phyloP scores from a whole-genome alignment of 2,329 filamentous ascomycete species.

The Botrytis cinerea region DNA sequence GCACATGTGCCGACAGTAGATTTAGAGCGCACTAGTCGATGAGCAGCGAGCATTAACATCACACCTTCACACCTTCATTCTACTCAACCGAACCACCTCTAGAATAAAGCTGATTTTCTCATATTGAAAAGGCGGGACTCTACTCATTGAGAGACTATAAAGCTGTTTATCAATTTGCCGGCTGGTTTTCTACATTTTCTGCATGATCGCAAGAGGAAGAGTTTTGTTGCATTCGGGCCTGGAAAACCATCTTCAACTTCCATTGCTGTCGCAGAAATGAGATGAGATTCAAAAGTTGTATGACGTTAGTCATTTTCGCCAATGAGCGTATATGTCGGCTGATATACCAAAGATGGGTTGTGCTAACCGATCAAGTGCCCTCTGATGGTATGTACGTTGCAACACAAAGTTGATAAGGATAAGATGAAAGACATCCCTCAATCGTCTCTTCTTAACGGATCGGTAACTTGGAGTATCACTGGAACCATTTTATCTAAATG shows the following conservation, averaged over 20 bases:
- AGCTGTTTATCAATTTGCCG: background rate
- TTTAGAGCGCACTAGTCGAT: background rate
- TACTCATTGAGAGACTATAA: background rate
- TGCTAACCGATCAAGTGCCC: background rate
- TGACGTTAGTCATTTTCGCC: background rate
- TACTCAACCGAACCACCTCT: background rate
- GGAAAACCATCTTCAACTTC: background rate
- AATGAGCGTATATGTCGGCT: background rate
- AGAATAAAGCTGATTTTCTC: background rate
- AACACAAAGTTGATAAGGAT: background rate
- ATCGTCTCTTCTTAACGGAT: background rate
- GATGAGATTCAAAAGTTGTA: background rate
- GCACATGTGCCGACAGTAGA: background rate
- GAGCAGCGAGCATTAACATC: background rate
- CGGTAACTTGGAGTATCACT: background rate
- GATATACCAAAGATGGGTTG: background rate
- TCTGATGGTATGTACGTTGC: background rate
- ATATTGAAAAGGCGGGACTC: background rate
- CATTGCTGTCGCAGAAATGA: background rate
- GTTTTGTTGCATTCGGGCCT: too few relatives aligned
- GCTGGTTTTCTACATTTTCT: fast-evolving
- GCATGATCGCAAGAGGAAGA: background rate
- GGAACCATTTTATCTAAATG: background rate
- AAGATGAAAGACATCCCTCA: background rate
- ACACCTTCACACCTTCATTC: background rate